A percentile compares a stretch with the other conserved stretches of the same genome.
These are phyloP conservation scores for Stromatinia cepivora DNA, from an alignment of 2,329 filamentous ascomycete genomes.

Conservation along the genomic window DNA sequence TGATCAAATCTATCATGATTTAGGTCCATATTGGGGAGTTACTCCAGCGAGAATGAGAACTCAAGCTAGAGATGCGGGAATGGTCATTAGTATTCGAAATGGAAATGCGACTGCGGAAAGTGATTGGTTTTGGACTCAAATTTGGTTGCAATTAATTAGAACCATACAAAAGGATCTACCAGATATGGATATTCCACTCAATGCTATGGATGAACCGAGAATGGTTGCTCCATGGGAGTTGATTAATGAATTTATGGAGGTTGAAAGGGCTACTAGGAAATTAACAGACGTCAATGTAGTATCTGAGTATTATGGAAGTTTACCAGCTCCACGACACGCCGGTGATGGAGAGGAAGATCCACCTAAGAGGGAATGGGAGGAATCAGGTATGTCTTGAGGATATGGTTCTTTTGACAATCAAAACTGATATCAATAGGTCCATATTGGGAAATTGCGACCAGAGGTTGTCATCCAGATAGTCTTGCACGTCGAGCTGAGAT, in stretches of 20 bases:
- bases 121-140: slow-evolving; percentile 47
- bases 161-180: slow-evolving; percentile 55
- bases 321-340: slow-evolving; percentile 37
- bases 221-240: slow-evolving; percentile 59
- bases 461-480: slow-evolving; percentile 63
- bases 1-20: slow-evolving; percentile 55
- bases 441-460: slow-evolving; percentile 59
- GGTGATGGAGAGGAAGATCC: slow-evolving; percentile 1
- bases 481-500: slow-evolving; percentile 53
- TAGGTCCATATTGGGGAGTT: slow-evolving; percentile 49
- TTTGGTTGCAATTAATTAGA: slow-evolving; percentile 42
- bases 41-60: slow-evolving; percentile 49
- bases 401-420: slow-evolving; percentile 45
- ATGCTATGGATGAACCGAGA: slow-evolving; percentile 64
- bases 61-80: slow-evolving; percentile 57
- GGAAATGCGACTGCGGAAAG: slow-evolving; percentile 50
- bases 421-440: slow-evolving; percentile 46
- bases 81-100: slow-evolving; percentile 60
- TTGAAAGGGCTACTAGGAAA: slow-evolving; percentile 48
- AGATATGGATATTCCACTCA: slow-evolving; percentile 66
- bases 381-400: slow-evolving; percentile 39
- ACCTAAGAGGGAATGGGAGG: slow-evolving; percentile 29
- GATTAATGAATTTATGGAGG: slow-evolving; percentile 51
- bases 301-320: slow-evolving; percentile 52
- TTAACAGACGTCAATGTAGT: slow-evolving; percentile 58